A percentile compares a stretch with the other conserved stretches of the same genome.
Conservation (phyloP, 495 filamentous ascomycete genomes). For the Bacidia rubella region DNA sequence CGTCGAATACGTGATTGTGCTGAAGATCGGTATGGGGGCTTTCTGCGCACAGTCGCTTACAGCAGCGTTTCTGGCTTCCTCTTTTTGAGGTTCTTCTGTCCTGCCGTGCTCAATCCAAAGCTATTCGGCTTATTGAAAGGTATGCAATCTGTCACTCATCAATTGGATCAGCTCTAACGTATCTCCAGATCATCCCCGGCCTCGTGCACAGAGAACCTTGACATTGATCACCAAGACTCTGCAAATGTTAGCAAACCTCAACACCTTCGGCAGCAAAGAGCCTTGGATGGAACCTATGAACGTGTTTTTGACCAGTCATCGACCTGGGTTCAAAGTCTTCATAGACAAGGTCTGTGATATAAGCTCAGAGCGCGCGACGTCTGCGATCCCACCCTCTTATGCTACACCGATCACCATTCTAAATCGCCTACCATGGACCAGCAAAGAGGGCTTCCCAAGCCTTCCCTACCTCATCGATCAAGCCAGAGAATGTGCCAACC, state of each 20-base stretch:
- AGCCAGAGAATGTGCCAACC: slow-evolving; percentile 71
- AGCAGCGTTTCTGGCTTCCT: slow-evolving; percentile 94
- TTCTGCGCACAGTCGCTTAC: slow-evolving; percentile 81
- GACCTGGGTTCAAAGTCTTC: slow-evolving; percentile 64
- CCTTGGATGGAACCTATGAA: slow-evolving; percentile 99
- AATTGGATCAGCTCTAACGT: slow-evolving; percentile 5
- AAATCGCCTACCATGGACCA: slow-evolving; percentile 63
- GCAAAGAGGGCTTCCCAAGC: slow-evolving; percentile 85
- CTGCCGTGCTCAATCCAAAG: slow-evolving; percentile 91
- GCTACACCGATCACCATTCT: slow-evolving; percentile 88
- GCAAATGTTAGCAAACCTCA: slow-evolving; percentile 90
- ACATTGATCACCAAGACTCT: slow-evolving; percentile 91
- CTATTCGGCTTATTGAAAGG: slow-evolving; percentile 83
- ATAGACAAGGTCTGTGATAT: slow-evolving; percentile 79
- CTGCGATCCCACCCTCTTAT: slow-evolving; percentile 69
- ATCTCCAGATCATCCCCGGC: slow-evolving; percentile 63
- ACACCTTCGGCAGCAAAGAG: slow-evolving; percentile 88
- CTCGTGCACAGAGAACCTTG: slow-evolving; percentile 75
- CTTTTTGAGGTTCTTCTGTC: slow-evolving; percentile 92
- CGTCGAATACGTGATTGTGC: slow-evolving; percentile 88
- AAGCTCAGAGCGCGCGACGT: slow-evolving; percentile 49
- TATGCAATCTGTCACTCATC: slow-evolving; percentile 20
- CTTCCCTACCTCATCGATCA: slow-evolving; percentile 92
- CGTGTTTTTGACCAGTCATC: slow-evolving; percentile 37
- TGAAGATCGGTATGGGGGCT: slow-evolving; percentile 95